phyloP scores from a whole-genome alignment of 192 early-diverging fungal genomes.

The Coemansia asiatica region DNA sequence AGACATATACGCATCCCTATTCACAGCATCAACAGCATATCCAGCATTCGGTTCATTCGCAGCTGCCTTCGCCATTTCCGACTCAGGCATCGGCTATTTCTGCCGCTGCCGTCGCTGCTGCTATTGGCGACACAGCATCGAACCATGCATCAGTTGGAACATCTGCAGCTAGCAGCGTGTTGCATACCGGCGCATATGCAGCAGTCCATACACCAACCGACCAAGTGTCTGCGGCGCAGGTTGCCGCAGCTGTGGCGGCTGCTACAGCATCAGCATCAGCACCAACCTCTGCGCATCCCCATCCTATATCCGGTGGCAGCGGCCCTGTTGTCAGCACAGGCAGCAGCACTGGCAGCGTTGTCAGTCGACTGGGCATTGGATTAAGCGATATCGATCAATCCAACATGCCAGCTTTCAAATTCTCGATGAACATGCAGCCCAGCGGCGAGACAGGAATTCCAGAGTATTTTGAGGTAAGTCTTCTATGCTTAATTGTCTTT shows the following conservation, averaged over 20 bases:
- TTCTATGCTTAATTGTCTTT: conserved; percentile 1
- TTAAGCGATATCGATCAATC: conserved; percentile 29
- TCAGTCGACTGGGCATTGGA: conserved; percentile 22
- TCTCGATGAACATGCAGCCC: conserved; percentile 39
- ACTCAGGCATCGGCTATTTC: conserved; percentile 21
- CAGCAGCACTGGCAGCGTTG: conserved; percentile 2
- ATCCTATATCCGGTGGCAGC: conserved; percentile 23
- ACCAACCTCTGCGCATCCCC: conserved; percentile 37
- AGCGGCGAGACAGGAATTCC: conserved; percentile 39
- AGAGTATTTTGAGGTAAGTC: conserved; percentile 51
- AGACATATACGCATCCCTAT: conserved; percentile 12
- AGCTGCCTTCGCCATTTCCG: conserved; percentile 36
- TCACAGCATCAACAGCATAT: conserved; percentile 18
- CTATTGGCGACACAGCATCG: conserved; percentile 32
- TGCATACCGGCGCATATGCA: conserved; percentile 30
- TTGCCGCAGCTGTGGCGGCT: conserved; percentile 50
- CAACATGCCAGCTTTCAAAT: conserved; percentile 44
- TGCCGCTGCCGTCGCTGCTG: conserved; percentile 23
- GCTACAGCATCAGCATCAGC: conserved; percentile 36
- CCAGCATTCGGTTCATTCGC: conserved; percentile 26
- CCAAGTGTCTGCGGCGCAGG: conserved; percentile 45
- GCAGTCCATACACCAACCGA: conserved; percentile 21
- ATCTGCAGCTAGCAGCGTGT: conserved; percentile 13
- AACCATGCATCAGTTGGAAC: conserved; percentile 23
- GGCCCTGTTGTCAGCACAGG: conserved; percentile 11